These are phyloP conservation scores for Suillus alpinus DNA, from an alignment of 768 basidiomycete species.

Conservation along the genomic window DNA sequence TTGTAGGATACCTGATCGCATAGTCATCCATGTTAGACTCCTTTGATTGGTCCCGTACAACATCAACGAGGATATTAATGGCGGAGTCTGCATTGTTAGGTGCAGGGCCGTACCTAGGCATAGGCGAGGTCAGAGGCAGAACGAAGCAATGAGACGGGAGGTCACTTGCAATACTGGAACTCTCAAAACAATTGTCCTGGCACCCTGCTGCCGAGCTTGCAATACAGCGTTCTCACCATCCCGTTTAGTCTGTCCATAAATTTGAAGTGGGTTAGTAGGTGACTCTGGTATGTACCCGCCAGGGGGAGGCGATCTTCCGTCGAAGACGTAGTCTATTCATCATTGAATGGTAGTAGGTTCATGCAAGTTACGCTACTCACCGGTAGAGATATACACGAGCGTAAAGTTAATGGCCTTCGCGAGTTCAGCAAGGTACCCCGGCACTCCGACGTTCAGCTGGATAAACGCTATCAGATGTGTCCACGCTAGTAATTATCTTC, in stretches of 20 bases:
- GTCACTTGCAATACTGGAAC: constrained; percentile 81
- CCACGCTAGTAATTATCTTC: neutral
- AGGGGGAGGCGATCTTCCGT: constrained; percentile 80
- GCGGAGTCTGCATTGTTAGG: constrained; percentile 85
- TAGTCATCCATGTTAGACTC: constrained; percentile 95
- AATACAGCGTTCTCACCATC: constrained; percentile 84
- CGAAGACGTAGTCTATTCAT: constrained; percentile 86
- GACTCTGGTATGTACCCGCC: constrained; percentile 64
- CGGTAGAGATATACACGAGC: constrained; percentile 91
- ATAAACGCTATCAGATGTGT: constrained; percentile 1
- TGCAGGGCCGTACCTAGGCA: constrained; percentile 77
- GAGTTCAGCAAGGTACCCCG: constrained; percentile 67
- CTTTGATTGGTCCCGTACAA: constrained; percentile 85
- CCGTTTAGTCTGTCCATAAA: constrained; percentile 84
- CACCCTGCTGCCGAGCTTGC: constrained; percentile 41
- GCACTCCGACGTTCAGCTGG: constrained; percentile 80
- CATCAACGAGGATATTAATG: constrained; percentile 83
- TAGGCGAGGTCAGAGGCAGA: constrained; percentile 5
- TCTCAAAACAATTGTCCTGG: constrained; percentile 68
- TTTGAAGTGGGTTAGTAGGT: constrained; percentile 77
- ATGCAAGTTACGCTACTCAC: constrained; percentile 30
- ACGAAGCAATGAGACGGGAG: neutral
- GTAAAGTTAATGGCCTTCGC: constrained; percentile 60
- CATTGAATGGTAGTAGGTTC: constrained; percentile 7
- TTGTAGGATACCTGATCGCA: constrained; percentile 90